phyloP scores from a whole-genome alignment of 495 filamentous ascomycete species.

The Entonaema liquescens region DNA sequence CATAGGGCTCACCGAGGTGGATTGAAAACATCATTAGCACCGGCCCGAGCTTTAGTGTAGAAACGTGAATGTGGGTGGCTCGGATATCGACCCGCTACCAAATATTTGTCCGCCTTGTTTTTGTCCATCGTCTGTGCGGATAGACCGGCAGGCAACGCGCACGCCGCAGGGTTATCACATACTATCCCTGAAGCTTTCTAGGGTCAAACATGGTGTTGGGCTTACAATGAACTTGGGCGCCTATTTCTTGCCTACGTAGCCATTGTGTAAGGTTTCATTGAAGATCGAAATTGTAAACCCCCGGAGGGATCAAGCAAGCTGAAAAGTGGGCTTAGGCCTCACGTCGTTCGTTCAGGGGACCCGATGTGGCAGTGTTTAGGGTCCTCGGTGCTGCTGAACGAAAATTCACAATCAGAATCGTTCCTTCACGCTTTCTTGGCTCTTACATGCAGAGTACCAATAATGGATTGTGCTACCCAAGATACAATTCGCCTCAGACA shows the following conservation, averaged over 20 bases:
- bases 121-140: slow-evolving; percentile 30
- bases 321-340: background rate
- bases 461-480: background rate
- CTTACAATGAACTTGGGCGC: no score
- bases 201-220: slow-evolving; percentile 8
- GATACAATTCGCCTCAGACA: no score
- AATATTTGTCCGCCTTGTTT: slow-evolving; percentile 18
- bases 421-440: background rate
- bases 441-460: background rate
- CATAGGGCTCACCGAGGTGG: slow-evolving; percentile 21
- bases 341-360: background rate
- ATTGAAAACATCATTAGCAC: slow-evolving; percentile 10
- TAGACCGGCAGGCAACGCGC: slow-evolving; percentile 14
- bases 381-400: background rate
- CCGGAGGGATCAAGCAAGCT: background rate
- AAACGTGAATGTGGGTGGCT: slow-evolving; percentile 3
- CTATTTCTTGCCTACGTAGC: background rate
- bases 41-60: slow-evolving; percentile 16
- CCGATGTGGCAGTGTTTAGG: slow-evolving; percentile 2
- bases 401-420: slow-evolving; percentile 6
- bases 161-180: slow-evolving; percentile 22
- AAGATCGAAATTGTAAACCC: slow-evolving; percentile 8
- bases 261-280: background rate
- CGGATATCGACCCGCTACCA: slow-evolving; percentile 19
- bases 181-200: slow-evolving; percentile 11